A percentile compares a stretch with the other conserved stretches of the same genome.
Conservation (phyloP, 1,284 basidiomycete genomes). For the Rhodotorula sp. region DNA sequence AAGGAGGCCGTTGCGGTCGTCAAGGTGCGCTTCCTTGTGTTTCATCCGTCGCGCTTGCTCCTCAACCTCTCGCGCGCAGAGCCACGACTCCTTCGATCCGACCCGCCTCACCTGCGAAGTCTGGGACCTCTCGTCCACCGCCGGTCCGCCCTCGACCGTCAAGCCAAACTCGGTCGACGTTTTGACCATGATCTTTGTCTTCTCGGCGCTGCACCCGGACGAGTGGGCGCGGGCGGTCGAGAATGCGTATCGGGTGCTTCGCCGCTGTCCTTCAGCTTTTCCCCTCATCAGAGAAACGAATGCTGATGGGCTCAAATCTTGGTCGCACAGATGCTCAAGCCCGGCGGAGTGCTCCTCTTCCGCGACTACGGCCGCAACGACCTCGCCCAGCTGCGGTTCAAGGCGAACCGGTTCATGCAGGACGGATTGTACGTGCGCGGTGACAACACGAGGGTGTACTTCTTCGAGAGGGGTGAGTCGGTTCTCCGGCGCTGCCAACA, state of each 20-base stretch:
- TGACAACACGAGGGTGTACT: slow-evolving; percentile 94
- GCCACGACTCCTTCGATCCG: slow-evolving; percentile 67
- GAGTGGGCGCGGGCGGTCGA: slow-evolving; percentile 84
- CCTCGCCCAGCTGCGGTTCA: slow-evolving; percentile 89
- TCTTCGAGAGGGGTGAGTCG: slow-evolving; percentile 74
- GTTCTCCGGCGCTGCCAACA: not conserved
- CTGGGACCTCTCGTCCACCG: slow-evolving; percentile 79
- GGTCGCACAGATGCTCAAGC: slow-evolving; percentile 72
- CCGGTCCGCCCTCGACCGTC: slow-evolving; percentile 64
- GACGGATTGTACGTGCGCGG: slow-evolving; percentile 92
- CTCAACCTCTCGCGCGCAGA: slow-evolving; percentile 48
- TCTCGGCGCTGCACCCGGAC: slow-evolving; percentile 87
- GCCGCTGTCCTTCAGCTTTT: not conserved
- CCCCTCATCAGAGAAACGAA: not conserved
- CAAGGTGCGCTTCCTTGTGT: slow-evolving; percentile 56
- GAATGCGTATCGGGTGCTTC: slow-evolving; percentile 73
- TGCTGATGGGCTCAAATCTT: too few species aligned
- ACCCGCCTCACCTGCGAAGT: slow-evolving; percentile 74
- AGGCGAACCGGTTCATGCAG: slow-evolving; percentile 71
- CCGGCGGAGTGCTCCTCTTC: slow-evolving; percentile 77
- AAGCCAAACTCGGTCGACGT: slow-evolving; percentile 70
- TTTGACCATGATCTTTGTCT: slow-evolving; percentile 87
- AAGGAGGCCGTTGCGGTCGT: slow-evolving; percentile 87
- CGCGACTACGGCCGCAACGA: slow-evolving; percentile 96
- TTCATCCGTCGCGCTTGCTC: not conserved